Evolutionary conservation across 192 early-diverging fungal genomes (phyloP), one percentile per base, ranked within the genome.

Genomic region (Mortierella claussenii): DNA sequence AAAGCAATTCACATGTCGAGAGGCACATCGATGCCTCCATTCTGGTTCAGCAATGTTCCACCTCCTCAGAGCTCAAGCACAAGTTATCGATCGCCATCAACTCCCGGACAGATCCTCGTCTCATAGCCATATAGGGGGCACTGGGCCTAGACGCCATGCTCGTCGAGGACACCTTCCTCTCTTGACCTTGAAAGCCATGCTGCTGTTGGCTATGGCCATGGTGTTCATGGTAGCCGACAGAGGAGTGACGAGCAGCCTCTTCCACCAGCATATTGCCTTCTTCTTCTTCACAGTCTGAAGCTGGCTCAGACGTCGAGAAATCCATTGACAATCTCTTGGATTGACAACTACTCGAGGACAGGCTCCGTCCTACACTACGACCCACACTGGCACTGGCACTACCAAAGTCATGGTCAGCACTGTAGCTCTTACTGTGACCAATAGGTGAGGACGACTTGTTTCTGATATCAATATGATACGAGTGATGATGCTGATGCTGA

Each of bases 71-170:
- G 42, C 69, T 71, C 24, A 76, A 40, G 24, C 73, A 76, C 46
- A 76, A 20, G 47, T 76, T 44, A 46, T 76, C 65, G 36, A 76
- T 76, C 23, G 73, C 73, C 73, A 76, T 76, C 37, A 76, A 18
- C 11, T 76, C 73, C 13, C 73, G 63, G 0, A 76, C 73, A 11
- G 73, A 76, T 24, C 64, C 73, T 11, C 73, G 73, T 24, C 73
- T 58, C 53, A 55, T 55, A 4, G 51, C 44, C 58, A 76, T 10
- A 34, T 66, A 76, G 18, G 64, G 49, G 17, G 73, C 63, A 33
- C 60, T 48, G 17, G 60, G 69, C 13, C 33, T 52, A 6, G 48
- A 44, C 7, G 23, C 12, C 3, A 26, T 44, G 42, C 30, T 21
- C 31, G 51, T 27, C 21, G 37, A 7, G 3, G 53, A 66, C 20